These are phyloP conservation scores for Mucor piriformis DNA, from an alignment of 371 early-diverging fungal species.

Conservation along the genomic window DNA sequence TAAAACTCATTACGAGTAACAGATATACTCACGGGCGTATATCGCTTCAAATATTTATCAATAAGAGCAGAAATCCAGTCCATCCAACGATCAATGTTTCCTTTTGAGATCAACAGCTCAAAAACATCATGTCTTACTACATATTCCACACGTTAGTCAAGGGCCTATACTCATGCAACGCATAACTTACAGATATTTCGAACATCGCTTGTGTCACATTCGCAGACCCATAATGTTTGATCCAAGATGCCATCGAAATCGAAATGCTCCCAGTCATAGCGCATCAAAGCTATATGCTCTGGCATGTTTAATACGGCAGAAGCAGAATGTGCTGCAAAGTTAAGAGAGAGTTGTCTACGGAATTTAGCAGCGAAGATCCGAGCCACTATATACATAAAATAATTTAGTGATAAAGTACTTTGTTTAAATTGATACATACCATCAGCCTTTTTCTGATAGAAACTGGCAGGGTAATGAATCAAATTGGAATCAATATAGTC, in stretches of 20 bases:
- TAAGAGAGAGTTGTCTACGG: slow-evolving; percentile 55
- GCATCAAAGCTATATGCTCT: slow-evolving; percentile 40
- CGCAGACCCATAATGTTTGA: slow-evolving; percentile 59
- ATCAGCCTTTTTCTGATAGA: slow-evolving; percentile 38
- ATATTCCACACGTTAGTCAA: not conserved
- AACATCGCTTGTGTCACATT: slow-evolving; percentile 47
- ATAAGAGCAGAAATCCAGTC: slow-evolving; percentile 46
- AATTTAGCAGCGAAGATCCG: slow-evolving; percentile 55
- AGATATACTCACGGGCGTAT: slow-evolving; percentile 18
- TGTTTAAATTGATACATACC: slow-evolving; percentile 22
- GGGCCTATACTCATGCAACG: too few species aligned
- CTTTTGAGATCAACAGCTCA: slow-evolving; percentile 31
- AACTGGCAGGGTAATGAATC: slow-evolving; percentile 29
- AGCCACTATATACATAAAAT: slow-evolving; percentile 37
- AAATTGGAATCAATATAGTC: slow-evolving; percentile 33
- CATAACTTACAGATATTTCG: slow-evolving; percentile 35
- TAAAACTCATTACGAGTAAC: not conserved
- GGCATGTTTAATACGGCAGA: slow-evolving; percentile 36
- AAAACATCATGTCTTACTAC: slow-evolving; percentile 45
- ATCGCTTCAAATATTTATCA: slow-evolving; percentile 35
- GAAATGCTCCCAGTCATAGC: slow-evolving; percentile 51
- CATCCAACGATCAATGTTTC: slow-evolving; percentile 51
- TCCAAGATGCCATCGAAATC: slow-evolving; percentile 54
- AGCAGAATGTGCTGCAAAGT: slow-evolving; percentile 55
- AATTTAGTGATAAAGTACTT: not conserved